phyloP scores from a whole-genome alignment of 164 flowering plant genomes.

The Platanus orientalis region DNA sequence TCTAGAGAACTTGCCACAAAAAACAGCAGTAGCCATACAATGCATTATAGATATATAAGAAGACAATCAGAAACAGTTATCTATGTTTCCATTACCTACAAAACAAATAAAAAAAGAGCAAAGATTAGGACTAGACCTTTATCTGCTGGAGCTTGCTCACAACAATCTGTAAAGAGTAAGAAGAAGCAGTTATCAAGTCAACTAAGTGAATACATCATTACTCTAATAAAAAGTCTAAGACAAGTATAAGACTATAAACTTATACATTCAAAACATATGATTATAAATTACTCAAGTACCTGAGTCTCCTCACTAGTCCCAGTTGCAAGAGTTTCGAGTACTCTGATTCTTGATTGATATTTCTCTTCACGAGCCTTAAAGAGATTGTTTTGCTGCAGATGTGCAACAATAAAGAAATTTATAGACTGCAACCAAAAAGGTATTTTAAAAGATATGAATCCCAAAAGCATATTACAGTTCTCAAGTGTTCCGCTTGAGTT shows the following conservation, averaged over 20 bases:
- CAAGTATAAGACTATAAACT: background rate
- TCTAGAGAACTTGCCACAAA: no score
- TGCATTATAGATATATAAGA: no score
- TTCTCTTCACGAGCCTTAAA: constrained; percentile 75
- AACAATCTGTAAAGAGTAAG: constrained; percentile 49
- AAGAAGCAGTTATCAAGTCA: constrained; percentile 8
- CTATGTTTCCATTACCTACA: no score
- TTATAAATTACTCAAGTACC: constrained; percentile 35
- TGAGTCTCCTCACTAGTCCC: constrained; percentile 77
- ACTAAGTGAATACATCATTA: background rate
- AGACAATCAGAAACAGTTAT: no score
- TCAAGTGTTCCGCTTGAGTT: constrained; percentile 62
- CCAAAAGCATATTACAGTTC: constrained; percentile 41
- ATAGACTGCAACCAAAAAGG: background rate
- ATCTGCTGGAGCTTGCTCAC: constrained; percentile 57
- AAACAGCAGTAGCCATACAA: no score
- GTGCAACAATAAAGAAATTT: constrained; percentile 13
- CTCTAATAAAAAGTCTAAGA: background rate
- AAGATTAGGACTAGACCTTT: constrained; percentile 48
- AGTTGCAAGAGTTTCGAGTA: constrained; percentile 73
- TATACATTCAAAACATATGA: background rate
- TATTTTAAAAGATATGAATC: background rate
- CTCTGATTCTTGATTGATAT: constrained; percentile 57
- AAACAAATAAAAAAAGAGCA: background rate
- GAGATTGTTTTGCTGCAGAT: constrained; percentile 71